Evolutionary conservation across 352 stramenopile species (phyloP), one percentile per base, ranked within the genome.

Genomic region (Phytophthora cajani): DNA sequence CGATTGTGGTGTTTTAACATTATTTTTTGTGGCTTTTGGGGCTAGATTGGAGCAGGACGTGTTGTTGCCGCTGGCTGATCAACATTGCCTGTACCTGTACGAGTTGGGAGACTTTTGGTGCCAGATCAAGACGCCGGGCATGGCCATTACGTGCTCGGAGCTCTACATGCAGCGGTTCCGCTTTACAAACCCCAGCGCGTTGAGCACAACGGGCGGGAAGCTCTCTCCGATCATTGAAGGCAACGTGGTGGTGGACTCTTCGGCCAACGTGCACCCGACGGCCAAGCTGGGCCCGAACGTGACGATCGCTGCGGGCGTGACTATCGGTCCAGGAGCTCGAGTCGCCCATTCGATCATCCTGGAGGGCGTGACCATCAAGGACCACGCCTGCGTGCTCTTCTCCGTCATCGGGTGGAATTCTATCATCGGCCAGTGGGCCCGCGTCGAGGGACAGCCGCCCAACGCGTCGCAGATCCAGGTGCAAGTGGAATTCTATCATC

Each of bases 161-260:
- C 79, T 97, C 10, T 97, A 96, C 74, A 97, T 97, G 88, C 90
- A 97, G 61, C 90, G 90, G 25, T 97, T 96, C 72, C 90, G 90
- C 27, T 95, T 95, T 74, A 95, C 88, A 25, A 94, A 96, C 67
- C 88, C 88, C n/a, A 94, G 78, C 30, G 84, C 87, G 8, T 59
- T 97, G 58, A 94, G 88, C 57, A 71, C 79, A 12, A 94, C 84
- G 14, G 90, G 90, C 12, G 90, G 90, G 2, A 97, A 97, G 62
- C 56, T 94, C 10, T 91, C 87, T 1, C 90, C 90, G 2, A 87
- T 89, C 38, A 95, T 97, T 62, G 90, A 97, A 73, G 90, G 88
- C 47, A 97, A 97, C 42, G 89, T 97, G 25, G 88, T 97, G 32
- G 74, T 97, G 12, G 87, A 97, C 62, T 78, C 78, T 11, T 88